Evolutionary conservation across 495 filamentous ascomycete species (phyloP), one percentile per base, ranked within the genome.

Genomic region (Echria macrotheca): DNA sequence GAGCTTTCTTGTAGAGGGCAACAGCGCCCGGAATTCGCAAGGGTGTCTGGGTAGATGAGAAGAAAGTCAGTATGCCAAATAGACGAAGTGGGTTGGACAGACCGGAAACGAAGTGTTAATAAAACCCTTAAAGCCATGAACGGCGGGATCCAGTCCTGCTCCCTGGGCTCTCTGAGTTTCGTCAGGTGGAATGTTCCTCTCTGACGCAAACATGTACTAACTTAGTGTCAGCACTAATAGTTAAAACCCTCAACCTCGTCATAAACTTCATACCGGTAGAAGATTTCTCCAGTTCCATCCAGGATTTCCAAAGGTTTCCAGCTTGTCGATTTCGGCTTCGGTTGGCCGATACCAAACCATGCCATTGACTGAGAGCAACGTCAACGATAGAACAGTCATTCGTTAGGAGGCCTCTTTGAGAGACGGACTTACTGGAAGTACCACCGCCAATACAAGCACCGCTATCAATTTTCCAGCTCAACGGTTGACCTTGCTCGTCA

Each of bases 281-380:
- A 48, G 33, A 15, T 24, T 48, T 1, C 39, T 17, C 45, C 45
- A 48, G 45, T 48, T 48, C 45, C 45, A 48, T 12, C 45, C 45
- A n/a, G 45, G 45, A 33, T 48, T 48, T 9, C 33, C 45, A 12
- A 48, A 22, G 7, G 32, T 38, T 19, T 48, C 45, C 17, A 48
- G 31, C 45, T 48, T 48, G 24, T 48, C 33, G 2, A 48, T 14
- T 33, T 48, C 45, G 14, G 45, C 45, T 15, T 48, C 25, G 15
- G 45, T 39, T 37, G 45, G 45, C 18, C 45, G 45, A 24, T 48
- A 48, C 45, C 45, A 48, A 18, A 48, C 45, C 45, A 48, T 48
- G 31, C 45, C 45, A 17, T 48, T 48, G 21, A 48, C 45, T 48
- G n/a, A 10, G 14, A 8, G n/a, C n/a, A n/a, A n/a, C n/a, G n/a